phyloP scores from a whole-genome alignment of 1,284 basidiomycete genomes.

The Blastosporella zonata region DNA sequence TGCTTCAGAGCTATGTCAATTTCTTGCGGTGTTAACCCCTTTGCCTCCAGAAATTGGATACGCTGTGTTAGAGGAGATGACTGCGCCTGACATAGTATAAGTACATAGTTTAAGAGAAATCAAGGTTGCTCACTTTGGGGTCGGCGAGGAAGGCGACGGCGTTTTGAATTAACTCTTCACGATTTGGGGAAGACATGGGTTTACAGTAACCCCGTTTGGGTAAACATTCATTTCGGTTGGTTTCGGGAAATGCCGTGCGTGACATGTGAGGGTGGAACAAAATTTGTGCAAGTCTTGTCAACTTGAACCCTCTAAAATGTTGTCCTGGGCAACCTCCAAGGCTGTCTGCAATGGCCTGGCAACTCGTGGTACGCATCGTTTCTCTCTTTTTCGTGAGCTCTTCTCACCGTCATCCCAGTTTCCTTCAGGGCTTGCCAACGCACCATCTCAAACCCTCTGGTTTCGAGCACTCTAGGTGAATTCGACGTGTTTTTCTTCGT shows the following conservation, averaged over 20 bases:
- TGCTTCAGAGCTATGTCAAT: slow-evolving; percentile 85
- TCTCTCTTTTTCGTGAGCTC: slow-evolving; percentile 2
- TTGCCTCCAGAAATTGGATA: slow-evolving; percentile 91
- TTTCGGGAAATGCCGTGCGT: slow-evolving; percentile 23
- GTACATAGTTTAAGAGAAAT: slow-evolving; percentile 2
- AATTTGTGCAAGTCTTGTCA: slow-evolving; percentile 14
- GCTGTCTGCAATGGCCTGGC: slow-evolving; percentile 48
- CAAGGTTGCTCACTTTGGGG: slow-evolving; percentile 50
- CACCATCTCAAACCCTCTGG: slow-evolving; percentile 25
- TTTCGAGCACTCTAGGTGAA: slow-evolving; percentile 27
- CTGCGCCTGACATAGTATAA: slow-evolving; percentile 47
- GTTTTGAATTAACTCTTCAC: slow-evolving; percentile 74
- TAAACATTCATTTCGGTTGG: slow-evolving; percentile 15
- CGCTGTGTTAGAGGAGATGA: slow-evolving; percentile 80
- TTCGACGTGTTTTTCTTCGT: slow-evolving; percentile 18
- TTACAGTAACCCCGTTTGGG: slow-evolving; percentile 18
- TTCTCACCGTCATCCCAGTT: slow-evolving; percentile 25
- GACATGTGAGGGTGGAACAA: slow-evolving; percentile 19
- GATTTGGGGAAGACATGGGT: slow-evolving; percentile 49
- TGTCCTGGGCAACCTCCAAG: slow-evolving; percentile 51
- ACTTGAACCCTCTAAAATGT: slow-evolving; percentile 37
- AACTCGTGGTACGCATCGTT: slow-evolving; percentile 41
- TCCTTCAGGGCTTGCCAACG: slow-evolving; percentile 38
- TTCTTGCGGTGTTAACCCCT: slow-evolving; percentile 82
- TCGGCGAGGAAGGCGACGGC: slow-evolving; percentile 82